Conservation (phyloP, 1,139 yeast genomes). For the Hansenula sp. region DNA sequence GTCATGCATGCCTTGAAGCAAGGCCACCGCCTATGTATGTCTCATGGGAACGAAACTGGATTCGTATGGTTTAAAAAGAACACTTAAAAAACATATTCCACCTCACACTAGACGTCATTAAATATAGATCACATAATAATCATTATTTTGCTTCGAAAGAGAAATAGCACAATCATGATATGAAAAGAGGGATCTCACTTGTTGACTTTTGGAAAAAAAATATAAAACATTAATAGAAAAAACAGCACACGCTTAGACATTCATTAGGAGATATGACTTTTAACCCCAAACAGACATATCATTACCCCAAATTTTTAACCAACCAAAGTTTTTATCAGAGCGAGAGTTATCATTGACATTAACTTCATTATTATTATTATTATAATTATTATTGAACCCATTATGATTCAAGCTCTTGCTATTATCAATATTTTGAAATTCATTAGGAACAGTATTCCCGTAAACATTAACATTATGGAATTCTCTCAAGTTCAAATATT, state of each 20-base stretch:
- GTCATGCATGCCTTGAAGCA: too few species aligned
- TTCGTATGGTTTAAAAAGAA: too few species aligned
- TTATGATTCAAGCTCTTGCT: slow-evolving; percentile 4
- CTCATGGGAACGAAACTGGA: too few species aligned
- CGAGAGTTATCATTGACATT: slow-evolving; percentile 2
- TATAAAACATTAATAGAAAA: neutral
- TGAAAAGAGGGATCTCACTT: neutral
- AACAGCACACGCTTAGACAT: neutral
- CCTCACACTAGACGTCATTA: slow-evolving; percentile 1
- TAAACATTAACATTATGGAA: neutral
- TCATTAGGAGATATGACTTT: neutral
- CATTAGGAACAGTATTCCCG: neutral
- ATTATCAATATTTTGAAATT: neutral
- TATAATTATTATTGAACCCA: slow-evolving; percentile 6
- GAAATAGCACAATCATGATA: too few species aligned
- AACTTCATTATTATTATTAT: neutral
- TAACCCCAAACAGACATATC: slow-evolving; percentile 26
- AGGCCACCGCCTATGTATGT: too few species aligned
- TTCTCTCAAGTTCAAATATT: neutral
- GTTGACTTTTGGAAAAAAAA: neutral
- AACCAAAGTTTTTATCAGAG: slow-evolving; percentile 17
- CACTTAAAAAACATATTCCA: neutral
- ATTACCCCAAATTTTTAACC: slow-evolving; percentile 25
- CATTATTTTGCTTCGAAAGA: neutral
- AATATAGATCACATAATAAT: neutral